Percentiles rank a stretch among this genome's conserved stretches.
Conservation (phyloP, 805 yeast species). For the Metschnikowia reukaufii region DNA sequence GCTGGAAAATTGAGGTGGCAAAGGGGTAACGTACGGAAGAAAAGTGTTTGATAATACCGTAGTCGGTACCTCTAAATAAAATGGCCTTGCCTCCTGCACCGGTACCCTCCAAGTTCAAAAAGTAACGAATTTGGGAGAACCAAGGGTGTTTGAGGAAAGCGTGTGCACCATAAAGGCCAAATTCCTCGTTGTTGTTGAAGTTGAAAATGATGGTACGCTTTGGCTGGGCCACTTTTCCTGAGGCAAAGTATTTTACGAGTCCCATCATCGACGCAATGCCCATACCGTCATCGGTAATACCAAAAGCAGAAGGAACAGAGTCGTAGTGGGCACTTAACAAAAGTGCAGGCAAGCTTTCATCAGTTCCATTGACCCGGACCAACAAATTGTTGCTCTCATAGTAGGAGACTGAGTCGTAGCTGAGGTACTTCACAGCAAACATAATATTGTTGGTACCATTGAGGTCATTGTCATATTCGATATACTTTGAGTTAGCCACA, state of each 20-base stretch:
- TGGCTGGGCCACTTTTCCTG: slow-evolving; percentile 48
- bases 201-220: slow-evolving; percentile 73
- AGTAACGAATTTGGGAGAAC: slow-evolving; percentile 58
- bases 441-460: slow-evolving; percentile 47
- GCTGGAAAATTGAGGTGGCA: slow-evolving; percentile 78
- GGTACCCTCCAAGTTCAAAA: slow-evolving; percentile 86
- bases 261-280: slow-evolving; percentile 84
- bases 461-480: slow-evolving; percentile 42
- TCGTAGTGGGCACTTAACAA: slow-evolving; percentile 85
- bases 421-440: slow-evolving; percentile 49
- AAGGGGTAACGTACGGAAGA: slow-evolving; percentile 63
- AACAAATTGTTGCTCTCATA: slow-evolving; percentile 82
- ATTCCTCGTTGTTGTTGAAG: slow-evolving; percentile 88
- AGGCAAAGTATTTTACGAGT: slow-evolving; percentile 50
- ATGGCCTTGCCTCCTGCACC: slow-evolving; percentile 89
- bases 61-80: slow-evolving; percentile 80
- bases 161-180: slow-evolving; percentile 80
- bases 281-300: slow-evolving; percentile 91
- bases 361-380: slow-evolving; percentile 68
- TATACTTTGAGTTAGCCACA: slow-evolving; percentile 36
- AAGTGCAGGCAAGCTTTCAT: slow-evolving; percentile 60
- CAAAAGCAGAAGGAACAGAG: slow-evolving; percentile 82
- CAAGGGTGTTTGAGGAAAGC: slow-evolving; percentile 73
- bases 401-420: slow-evolving; percentile 58
- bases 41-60: slow-evolving; percentile 61